Evolutionary conservation across 768 basidiomycete genomes (phyloP).

Genomic region (Amyloporia xantha): DNA sequence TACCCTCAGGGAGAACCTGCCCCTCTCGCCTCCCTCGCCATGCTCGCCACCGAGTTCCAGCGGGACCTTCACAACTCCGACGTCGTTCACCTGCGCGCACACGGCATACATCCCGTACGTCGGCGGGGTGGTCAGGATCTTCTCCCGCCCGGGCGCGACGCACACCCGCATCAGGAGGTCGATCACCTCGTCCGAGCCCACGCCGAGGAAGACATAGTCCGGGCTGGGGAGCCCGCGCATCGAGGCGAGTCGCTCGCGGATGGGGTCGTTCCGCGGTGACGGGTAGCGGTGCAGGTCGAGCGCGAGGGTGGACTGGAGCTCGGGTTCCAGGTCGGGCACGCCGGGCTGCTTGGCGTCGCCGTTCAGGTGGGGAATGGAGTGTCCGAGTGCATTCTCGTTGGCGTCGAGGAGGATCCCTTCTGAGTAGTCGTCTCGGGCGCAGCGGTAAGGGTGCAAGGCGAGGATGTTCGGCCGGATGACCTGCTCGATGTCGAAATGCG

Average conservation of each 20-base stretch:
- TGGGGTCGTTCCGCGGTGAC: constrained; percentile 75
- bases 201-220: constrained; percentile 81
- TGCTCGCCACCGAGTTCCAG: constrained; percentile 49
- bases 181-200: constrained; percentile 95
- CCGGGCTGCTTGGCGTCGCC: constrained; percentile 10
- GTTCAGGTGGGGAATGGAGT: constrained; percentile 52
- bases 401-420: constrained; percentile 91
- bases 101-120: constrained; percentile 98
- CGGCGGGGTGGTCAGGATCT: constrained; percentile 84
- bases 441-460: constrained; percentile 85
- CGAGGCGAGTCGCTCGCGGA: constrained; percentile 70
- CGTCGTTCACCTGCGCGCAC: constrained; percentile 92
- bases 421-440: constrained; percentile 93
- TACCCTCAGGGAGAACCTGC: constrained; percentile 68
- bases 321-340: constrained; percentile 22
- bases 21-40: constrained; percentile 69
- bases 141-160: constrained; percentile 72
- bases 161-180: constrained; percentile 90
- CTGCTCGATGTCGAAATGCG: constrained; percentile 78
- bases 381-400: constrained; percentile 94
- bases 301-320: constrained; percentile 33
- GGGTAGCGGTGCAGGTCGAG: constrained; percentile 87
- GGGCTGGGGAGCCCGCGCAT: constrained; percentile 60
- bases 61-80: constrained; percentile 71
- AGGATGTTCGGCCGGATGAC: constrained; percentile 95